Percentiles rank a stretch among this genome's conserved stretches.
phyloP scores from a whole-genome alignment of 2,329 filamentous ascomycete species.

The Alternaria conjuncta region DNA sequence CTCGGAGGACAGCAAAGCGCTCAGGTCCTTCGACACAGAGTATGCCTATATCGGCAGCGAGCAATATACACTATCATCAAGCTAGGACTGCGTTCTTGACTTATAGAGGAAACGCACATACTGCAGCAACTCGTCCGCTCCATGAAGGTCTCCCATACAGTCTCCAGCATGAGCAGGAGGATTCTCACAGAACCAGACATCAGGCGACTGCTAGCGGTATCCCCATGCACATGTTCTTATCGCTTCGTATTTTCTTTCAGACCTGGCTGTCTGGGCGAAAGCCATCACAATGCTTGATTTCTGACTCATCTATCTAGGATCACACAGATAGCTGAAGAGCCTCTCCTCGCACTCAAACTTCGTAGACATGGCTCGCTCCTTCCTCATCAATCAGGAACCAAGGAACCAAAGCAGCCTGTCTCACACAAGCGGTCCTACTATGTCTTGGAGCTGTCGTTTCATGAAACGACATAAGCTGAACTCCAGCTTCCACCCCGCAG shows the following conservation, averaged over 20 bases:
- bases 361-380: background rate
- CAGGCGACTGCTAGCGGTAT: background rate
- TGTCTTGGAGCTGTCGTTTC: background rate
- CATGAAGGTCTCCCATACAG: background rate
- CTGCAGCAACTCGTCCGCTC: background rate
- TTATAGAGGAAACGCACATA: background rate
- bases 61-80: background rate
- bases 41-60: background rate
- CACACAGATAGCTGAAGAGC: background rate
- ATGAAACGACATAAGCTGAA: background rate
- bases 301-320: background rate
- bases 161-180: background rate
- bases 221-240: background rate
- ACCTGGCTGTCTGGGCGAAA: background rate
- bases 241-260: background rate
- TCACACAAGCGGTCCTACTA: background rate
- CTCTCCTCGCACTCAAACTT: background rate
- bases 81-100: background rate
- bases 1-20: background rate
- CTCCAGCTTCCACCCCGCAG: constrained; percentile 1
- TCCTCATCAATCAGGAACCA: background rate
- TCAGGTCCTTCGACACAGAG: background rate
- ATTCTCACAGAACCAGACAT: background rate
- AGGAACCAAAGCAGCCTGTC: background rate
- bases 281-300: background rate